Conservation (phyloP, 805 yeast genomes). For the Candida ascalaphidarum region DNA sequence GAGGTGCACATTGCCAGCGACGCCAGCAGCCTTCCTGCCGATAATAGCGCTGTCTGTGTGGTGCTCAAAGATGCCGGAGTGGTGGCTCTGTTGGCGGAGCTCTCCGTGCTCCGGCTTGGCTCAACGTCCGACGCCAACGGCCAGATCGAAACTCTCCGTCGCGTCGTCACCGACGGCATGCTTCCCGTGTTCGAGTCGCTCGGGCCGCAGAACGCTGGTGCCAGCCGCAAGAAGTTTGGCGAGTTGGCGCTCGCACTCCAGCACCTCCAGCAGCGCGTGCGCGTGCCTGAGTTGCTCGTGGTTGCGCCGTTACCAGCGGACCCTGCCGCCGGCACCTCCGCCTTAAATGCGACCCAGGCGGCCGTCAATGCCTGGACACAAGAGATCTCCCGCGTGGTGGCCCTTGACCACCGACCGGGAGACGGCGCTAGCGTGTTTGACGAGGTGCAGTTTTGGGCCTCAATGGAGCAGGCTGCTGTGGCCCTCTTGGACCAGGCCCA, state of each 20-base stretch:
- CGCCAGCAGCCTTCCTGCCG: too few relatives aligned
- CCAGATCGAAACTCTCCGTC: too few relatives aligned
- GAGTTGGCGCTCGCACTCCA: conserved; percentile 63
- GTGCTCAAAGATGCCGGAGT: too few relatives aligned
- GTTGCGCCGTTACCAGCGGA: conserved; percentile 22
- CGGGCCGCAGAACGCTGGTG: too few relatives aligned
- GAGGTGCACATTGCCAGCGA: too few relatives aligned
- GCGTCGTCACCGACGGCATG: too few relatives aligned
- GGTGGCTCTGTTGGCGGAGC: too few relatives aligned
- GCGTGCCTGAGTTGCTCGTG: conserved; percentile 53
- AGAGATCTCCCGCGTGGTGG: conserved; percentile 49
- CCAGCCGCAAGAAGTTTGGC: conserved; percentile 52
- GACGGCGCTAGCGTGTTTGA: conserved; percentile 48
- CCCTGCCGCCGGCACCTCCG: conserved; percentile 38
- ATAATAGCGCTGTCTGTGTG: too few relatives aligned
- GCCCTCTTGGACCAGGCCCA: conserved; percentile 52
- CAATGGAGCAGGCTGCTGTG: conserved; percentile 53
- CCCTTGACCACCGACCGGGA: conserved; percentile 40
- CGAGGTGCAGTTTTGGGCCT: conserved; percentile 73
- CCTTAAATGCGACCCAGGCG: conserved; percentile 62
- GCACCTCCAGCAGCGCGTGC: conserved; percentile 58
- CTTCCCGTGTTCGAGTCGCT: too few relatives aligned
- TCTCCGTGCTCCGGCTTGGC: too few relatives aligned
- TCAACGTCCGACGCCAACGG: too few relatives aligned
- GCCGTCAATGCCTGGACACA: conserved; percentile 70